A percentile compares a stretch with the other conserved stretches of the same genome.
These are phyloP conservation scores for Ophiostoma himal-ulmi DNA, from an alignment of 2,329 filamentous ascomycete genomes.

Conservation along the genomic window DNA sequence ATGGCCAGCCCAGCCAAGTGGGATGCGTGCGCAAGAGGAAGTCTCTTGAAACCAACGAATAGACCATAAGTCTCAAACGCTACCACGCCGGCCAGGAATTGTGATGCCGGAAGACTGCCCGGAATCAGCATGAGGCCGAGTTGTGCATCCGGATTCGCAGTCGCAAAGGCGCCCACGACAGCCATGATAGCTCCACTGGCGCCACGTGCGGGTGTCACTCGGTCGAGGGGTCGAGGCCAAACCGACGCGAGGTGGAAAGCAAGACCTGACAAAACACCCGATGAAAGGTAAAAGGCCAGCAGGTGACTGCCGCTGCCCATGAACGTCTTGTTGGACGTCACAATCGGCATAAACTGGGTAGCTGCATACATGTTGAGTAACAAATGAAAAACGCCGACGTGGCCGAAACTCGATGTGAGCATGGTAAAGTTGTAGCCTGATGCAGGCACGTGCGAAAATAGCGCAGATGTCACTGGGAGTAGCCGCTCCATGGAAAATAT, in stretches of 20 bases:
- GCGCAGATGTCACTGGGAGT: slow-evolving; percentile 20
- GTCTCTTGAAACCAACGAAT: slow-evolving; percentile 26
- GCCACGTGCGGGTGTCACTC: slow-evolving; percentile 26
- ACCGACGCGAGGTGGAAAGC: slow-evolving; percentile 26
- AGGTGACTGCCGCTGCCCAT: slow-evolving; percentile 28
- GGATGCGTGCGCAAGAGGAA: slow-evolving; percentile 27
- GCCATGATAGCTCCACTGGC: slow-evolving; percentile 30
- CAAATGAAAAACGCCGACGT: slow-evolving; percentile 29
- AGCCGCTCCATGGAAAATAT: slow-evolving; percentile 23
- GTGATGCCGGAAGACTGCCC: slow-evolving; percentile 24
- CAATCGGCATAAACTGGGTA: slow-evolving; percentile 27
- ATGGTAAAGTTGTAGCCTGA: slow-evolving; percentile 27
- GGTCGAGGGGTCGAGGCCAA: slow-evolving; percentile 24
- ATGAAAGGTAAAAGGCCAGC: slow-evolving; percentile 29
- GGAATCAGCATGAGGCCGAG: slow-evolving; percentile 28
- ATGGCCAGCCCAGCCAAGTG: slow-evolving; percentile 28
- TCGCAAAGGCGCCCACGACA: slow-evolving; percentile 27
- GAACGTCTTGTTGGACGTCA: slow-evolving; percentile 27
- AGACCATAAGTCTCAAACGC: slow-evolving; percentile 29
- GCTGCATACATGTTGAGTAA: slow-evolving; percentile 31
- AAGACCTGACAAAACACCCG: slow-evolving; percentile 26
- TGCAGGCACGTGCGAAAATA: slow-evolving; percentile 27
- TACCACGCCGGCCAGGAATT: slow-evolving; percentile 24
- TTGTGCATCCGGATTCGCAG: slow-evolving; percentile 24
- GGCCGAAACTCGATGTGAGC: slow-evolving; percentile 32